Percentiles rank a stretch among this genome's conserved stretches.
Conservation (phyloP, 306 rosid genomes). For the Corylus americana region DNA sequence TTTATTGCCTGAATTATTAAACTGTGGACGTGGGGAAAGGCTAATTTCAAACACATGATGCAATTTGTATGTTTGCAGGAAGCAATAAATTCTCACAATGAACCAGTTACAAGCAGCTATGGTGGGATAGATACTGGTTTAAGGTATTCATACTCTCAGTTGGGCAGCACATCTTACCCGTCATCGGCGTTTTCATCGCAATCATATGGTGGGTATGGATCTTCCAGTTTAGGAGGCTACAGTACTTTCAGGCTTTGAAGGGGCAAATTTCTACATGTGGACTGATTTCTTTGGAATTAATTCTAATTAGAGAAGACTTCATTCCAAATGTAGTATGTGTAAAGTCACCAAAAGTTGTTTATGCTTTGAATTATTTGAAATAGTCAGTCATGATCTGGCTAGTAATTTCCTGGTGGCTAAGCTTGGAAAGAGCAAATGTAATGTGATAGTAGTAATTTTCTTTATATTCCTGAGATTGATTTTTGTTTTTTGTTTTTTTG, state of each 20-base stretch:
- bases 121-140: slow-evolving; percentile 63
- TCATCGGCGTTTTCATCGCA: slow-evolving; percentile 68
- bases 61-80: slow-evolving; percentile 50
- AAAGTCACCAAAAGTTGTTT: slow-evolving; percentile 35
- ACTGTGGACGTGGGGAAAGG: neutral
- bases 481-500: slow-evolving; percentile 15
- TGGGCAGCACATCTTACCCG: slow-evolving; percentile 59
- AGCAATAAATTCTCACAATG: slow-evolving; percentile 64
- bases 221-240: slow-evolving; percentile 83
- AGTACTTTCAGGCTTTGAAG: slow-evolving; percentile 75
- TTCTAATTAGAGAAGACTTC: slow-evolving; percentile 30
- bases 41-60: neutral
- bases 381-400: slow-evolving; percentile 26
- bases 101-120: slow-evolving; percentile 60
- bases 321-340: slow-evolving; percentile 35
- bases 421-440: slow-evolving; percentile 41
- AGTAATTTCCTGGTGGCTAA: slow-evolving; percentile 35
- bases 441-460: slow-evolving; percentile 38
- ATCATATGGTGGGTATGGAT: slow-evolving; percentile 70
- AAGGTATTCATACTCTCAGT: slow-evolving; percentile 72
- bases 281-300: slow-evolving; percentile 30
- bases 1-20: neutral
- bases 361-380: slow-evolving; percentile 14
- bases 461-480: slow-evolving; percentile 28
- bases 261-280: slow-evolving; percentile 17